Percentiles rank a stretch among this genome's conserved stretches.
Conservation (phyloP, 805 yeast genomes). For the Candida odintsovae region DNA sequence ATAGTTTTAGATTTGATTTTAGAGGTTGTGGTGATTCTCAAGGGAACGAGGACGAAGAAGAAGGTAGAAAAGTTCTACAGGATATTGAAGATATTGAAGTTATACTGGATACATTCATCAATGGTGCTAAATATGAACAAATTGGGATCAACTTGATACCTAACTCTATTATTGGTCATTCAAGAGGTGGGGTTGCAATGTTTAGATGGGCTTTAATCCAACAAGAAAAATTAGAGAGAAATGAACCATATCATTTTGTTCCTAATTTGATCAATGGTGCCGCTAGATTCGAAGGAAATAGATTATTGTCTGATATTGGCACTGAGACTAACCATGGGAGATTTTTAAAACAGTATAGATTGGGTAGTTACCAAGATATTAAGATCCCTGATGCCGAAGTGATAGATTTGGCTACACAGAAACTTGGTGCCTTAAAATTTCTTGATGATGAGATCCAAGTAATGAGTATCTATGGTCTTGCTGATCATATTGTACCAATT, state of each 20-base stretch:
- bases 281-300: slow-evolving; percentile 47
- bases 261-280: slow-evolving; percentile 70
- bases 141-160: slow-evolving; percentile 40
- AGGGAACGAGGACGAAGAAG: slow-evolving; percentile 23
- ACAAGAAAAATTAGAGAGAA: slow-evolving; percentile 29
- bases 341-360: slow-evolving; percentile 36
- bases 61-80: slow-evolving; percentile 53
- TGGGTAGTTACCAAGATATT: slow-evolving; percentile 40
- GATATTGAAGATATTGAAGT: slow-evolving; percentile 66
- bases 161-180: slow-evolving; percentile 65
- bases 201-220: slow-evolving; percentile 60
- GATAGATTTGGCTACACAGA: slow-evolving; percentile 41
- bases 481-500: slow-evolving; percentile 61
- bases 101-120: slow-evolving; percentile 27
- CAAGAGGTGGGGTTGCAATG: slow-evolving; percentile 75
- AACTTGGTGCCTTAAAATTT: slow-evolving; percentile 34
- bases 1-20: slow-evolving; percentile 74
- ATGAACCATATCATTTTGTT: slow-evolving; percentile 36
- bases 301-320: slow-evolving; percentile 12
- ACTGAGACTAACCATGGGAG: slow-evolving; percentile 30
- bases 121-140: slow-evolving; percentile 22
- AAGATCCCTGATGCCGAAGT: slow-evolving; percentile 48
- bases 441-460: slow-evolving; percentile 46
- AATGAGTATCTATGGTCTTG: slow-evolving; percentile 64
- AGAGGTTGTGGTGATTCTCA: slow-evolving; percentile 80